phyloP scores from a whole-genome alignment of 192 early-diverging fungal species.

The Gigaspora rosea region DNA sequence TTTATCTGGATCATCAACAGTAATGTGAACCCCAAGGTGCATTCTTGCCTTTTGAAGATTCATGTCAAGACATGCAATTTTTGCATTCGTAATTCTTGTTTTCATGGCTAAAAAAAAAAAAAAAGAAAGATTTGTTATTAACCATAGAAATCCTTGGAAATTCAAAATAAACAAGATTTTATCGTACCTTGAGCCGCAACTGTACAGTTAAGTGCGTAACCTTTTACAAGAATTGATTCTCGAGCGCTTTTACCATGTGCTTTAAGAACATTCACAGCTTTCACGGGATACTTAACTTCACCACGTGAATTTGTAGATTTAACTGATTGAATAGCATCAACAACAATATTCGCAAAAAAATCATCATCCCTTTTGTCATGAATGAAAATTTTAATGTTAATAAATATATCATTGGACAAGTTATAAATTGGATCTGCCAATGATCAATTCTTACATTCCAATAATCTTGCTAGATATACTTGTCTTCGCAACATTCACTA shows the following conservation, averaged over 20 bases:
- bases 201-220: conserved; percentile 98
- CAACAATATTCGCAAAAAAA: conserved; percentile 95
- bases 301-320: conserved; percentile 83
- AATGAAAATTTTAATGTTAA: background rate
- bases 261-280: conserved; percentile 96
- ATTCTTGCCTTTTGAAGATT: conserved; percentile 98
- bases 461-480: conserved; percentile 98
- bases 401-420: background rate
- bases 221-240: conserved; percentile 86
- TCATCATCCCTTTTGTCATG: conserved; percentile 74
- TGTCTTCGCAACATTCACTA: conserved; percentile 97
- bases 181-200: conserved; percentile 76
- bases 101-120: conserved; percentile 71
- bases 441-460: conserved; percentile 68
- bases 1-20: conserved; percentile 97
- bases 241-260: conserved; percentile 91
- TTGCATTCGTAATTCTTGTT: conserved; percentile 82
- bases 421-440: background rate
- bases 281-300: conserved; percentile 92
- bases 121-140: background rate
- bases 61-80: conserved; percentile 98
- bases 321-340: conserved; percentile 91
- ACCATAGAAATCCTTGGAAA: background rate
- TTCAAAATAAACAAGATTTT: background rate
- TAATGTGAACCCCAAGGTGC: conserved; percentile 97